Conservation (phyloP, 2,329 filamentous ascomycete genomes). For the Sporothrix brasiliensis region DNA sequence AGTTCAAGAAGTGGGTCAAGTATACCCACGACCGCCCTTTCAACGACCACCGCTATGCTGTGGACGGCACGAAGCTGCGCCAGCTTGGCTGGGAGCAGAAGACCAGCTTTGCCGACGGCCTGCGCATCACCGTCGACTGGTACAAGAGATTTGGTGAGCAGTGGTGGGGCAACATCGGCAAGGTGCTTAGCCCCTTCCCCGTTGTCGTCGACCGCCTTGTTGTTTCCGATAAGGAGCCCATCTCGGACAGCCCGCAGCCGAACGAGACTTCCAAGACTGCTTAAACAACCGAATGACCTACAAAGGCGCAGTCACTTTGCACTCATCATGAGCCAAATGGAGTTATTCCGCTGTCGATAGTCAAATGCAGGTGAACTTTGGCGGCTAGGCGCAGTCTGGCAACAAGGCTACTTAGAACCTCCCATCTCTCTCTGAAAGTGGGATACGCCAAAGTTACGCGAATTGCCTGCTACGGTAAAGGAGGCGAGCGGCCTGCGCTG, state of each 20-base stretch:
- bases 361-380: not conserved
- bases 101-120: constrained; percentile 64
- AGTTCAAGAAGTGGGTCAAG: constrained; percentile 67
- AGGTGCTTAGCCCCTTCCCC: constrained; percentile 69
- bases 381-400: not conserved
- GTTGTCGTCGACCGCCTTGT: constrained; percentile 60
- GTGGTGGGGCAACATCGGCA: constrained; percentile 74
- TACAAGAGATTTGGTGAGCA: constrained; percentile 66
- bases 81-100: constrained; percentile 71
- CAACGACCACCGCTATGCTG: constrained; percentile 73
- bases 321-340: not conserved
- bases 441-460: not conserved
- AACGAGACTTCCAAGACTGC: constrained; percentile 26
- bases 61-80: constrained; percentile 69
- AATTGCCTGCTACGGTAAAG: not conserved
- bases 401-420: not conserved
- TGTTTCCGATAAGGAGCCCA: constrained; percentile 53
- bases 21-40: constrained; percentile 78
- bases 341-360: not conserved
- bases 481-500: not conserved
- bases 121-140: constrained; percentile 69
- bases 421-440: not conserved
- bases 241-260: constrained; percentile 42
- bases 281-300: not conserved
- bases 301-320: not conserved